Conservation (phyloP, 306 rosid genomes). For the Castanopsis chinensis region DNA sequence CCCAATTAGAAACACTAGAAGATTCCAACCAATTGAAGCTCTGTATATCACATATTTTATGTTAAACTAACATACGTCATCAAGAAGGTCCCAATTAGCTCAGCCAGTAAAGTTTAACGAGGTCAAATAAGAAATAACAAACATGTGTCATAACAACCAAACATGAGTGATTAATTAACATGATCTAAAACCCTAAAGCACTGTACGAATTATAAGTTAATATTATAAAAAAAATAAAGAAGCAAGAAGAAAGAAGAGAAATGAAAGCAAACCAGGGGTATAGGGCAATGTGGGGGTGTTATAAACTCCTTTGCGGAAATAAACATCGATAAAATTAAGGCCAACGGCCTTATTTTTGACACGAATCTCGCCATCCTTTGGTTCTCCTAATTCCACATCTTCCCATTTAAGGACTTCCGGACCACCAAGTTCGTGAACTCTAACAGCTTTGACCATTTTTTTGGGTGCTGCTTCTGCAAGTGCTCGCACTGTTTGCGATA, state of each 20-base stretch:
- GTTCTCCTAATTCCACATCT: conserved; percentile 77
- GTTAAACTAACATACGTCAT: too few species aligned
- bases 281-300: conserved; percentile 57
- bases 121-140: too few species aligned
- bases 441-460: conserved; percentile 72
- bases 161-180: too few species aligned
- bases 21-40: too few species aligned
- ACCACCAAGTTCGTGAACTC: conserved; percentile 72
- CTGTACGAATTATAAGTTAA: too few species aligned
- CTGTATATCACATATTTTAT: too few species aligned
- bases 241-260: not conserved
- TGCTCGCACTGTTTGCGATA: not conserved
- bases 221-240: too few species aligned
- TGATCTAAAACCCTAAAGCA: too few species aligned
- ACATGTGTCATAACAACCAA: too few species aligned
- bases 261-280: conserved; percentile 46
- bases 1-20: too few species aligned
- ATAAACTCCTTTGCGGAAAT: conserved; percentile 82
- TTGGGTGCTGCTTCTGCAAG: conserved; percentile 1
- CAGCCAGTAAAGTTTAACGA: too few species aligned
- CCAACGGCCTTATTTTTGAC: conserved; percentile 85
- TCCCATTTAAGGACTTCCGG: conserved; percentile 86
- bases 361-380: conserved; percentile 71
- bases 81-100: too few species aligned
- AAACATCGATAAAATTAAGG: conserved; percentile 76